Evolutionary conservation across 768 basidiomycete genomes (phyloP).

Genomic region (Serendipita sp.): DNA sequence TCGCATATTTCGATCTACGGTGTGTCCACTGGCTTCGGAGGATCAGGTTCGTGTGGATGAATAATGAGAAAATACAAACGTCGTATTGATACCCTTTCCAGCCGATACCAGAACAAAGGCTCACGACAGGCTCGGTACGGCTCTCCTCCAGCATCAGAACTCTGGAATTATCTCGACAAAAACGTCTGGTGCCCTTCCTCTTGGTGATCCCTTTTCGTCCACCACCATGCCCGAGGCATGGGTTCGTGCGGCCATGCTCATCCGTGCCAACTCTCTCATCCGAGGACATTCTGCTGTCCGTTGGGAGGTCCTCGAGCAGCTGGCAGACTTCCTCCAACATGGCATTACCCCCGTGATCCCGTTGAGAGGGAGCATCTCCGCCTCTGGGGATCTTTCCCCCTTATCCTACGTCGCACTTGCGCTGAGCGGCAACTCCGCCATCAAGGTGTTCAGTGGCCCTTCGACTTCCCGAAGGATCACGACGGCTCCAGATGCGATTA

Average conservation of each 20-base stretch:
- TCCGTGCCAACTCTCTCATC: slow-evolving; percentile 79
- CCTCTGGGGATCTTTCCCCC: slow-evolving; percentile 69
- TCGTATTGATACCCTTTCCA: slow-evolving; percentile 16
- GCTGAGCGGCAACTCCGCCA: slow-evolving; percentile 63
- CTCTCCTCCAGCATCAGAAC: slow-evolving; percentile 78
- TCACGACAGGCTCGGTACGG: slow-evolving; percentile 54
- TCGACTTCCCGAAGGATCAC: slow-evolving; percentile 10
- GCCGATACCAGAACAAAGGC: slow-evolving; percentile 72
- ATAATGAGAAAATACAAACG: slow-evolving; percentile 9
- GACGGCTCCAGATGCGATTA: slow-evolving; percentile 28
- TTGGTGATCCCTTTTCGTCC: slow-evolving; percentile 49
- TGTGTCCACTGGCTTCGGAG: slow-evolving; percentile 75
- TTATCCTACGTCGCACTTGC: slow-evolving; percentile 73
- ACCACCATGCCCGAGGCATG: slow-evolving; percentile 73
- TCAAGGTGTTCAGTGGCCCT: slow-evolving; percentile 31
- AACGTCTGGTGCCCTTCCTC: slow-evolving; percentile 43
- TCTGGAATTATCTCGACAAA: slow-evolving; percentile 37
- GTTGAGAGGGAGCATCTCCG: slow-evolving; percentile 66
- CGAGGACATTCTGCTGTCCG: slow-evolving; percentile 80
- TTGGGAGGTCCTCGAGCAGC: slow-evolving; percentile 63
- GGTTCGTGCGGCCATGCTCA: slow-evolving; percentile 74
- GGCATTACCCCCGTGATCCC: slow-evolving; percentile 60
- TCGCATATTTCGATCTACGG: slow-evolving; percentile 63
- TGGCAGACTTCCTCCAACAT: slow-evolving; percentile 52
- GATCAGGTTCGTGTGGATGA: slow-evolving; percentile 34